These are phyloP conservation scores for Cardamine resedifolia DNA, from an alignment of 345 rosid genomes.

Conservation along the genomic window DNA sequence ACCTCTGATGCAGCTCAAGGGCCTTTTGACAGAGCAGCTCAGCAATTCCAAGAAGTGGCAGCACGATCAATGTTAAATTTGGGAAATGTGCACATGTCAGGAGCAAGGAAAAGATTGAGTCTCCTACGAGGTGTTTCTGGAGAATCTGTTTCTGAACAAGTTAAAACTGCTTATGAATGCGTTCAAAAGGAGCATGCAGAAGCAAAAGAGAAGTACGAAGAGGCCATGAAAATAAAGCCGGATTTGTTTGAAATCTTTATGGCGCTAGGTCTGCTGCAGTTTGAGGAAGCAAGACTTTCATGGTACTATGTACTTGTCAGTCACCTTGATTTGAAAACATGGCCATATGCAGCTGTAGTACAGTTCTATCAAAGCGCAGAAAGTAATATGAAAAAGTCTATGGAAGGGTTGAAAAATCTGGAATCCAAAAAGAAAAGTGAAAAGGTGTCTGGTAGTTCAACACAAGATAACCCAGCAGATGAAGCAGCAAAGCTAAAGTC, in stretches of 20 bases:
- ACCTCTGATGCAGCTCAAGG: slow-evolving; percentile 85
- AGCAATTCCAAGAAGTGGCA: slow-evolving; percentile 82
- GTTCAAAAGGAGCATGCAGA: slow-evolving; percentile 52
- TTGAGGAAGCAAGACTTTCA: slow-evolving; percentile 87
- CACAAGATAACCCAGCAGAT: slow-evolving; percentile 46
- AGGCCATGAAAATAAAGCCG: slow-evolving; percentile 76
- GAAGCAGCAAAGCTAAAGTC: slow-evolving; percentile 59
- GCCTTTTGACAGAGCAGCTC: slow-evolving; percentile 67
- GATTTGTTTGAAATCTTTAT: slow-evolving; percentile 68
- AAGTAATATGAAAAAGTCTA: slow-evolving; percentile 67
- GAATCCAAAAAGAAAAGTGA: slow-evolving; percentile 30
- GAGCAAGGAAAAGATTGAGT: slow-evolving; percentile 72
- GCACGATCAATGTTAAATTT: slow-evolving; percentile 84
- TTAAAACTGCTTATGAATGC: slow-evolving; percentile 58
- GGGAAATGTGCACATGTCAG: slow-evolving; percentile 86
- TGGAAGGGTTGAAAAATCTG: slow-evolving; percentile 64
- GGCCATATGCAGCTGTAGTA: slow-evolving; percentile 61
- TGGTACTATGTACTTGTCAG: slow-evolving; percentile 73
- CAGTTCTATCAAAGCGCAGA: slow-evolving; percentile 71
- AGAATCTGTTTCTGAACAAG: slow-evolving; percentile 56
- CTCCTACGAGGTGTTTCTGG: slow-evolving; percentile 52
- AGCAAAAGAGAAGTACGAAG: slow-evolving; percentile 70
- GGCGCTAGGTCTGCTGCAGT: slow-evolving; percentile 78
- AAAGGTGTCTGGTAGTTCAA: slow-evolving; percentile 40
- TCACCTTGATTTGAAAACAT: slow-evolving; percentile 56